Base-by-base conservation (phyloP, 345 rosid genomes). In the Tarenaya hassleriana region DNA sequence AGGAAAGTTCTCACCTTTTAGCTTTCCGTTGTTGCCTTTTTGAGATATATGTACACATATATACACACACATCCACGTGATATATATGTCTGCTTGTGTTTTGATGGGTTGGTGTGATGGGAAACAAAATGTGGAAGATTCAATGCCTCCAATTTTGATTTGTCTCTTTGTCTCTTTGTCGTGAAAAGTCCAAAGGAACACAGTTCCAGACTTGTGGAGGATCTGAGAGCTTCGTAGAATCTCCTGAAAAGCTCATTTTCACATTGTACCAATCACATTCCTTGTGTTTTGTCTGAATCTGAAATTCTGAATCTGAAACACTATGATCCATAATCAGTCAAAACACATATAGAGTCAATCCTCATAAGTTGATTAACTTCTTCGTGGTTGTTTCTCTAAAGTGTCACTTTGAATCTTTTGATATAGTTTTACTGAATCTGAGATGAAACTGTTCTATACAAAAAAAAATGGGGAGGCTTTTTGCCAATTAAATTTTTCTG, bases 21-120 rank as follows among this genome's bases (percentile, higher is more conserved):
- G 14, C 34, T 41, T 56, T 56, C 35, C 9, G 33, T 38, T 51
- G 43, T 61, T 61, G 19, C 14, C 4, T 33, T 52, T 61, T 7
- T 32, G 18, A 12, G 21, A 14, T 15, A 18, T 40, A 20, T 16
- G 18, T 44, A 35, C 29, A 5, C 5, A 24, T 24, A 24, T 24
- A 24, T 5, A 24, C 29, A 5, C 5, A 24, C 5, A 24, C 5
- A 24, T 5, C 2, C 29, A 24, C 5, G 29, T 24, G 29, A 24
- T 24, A 2, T 2, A 2, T 24, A 24, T 24, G 29, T 24, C 2
- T 24, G 29, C 5, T 2, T 24, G 2, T 24, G 29, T 2, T 24
- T 24, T 24, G 29, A 5, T 24, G 29, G 29, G 29, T 24, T 2
- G 29, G 29, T 24, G 5, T 24, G 37, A 13, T 13, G 10, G 19